Base-by-base conservation (phyloP, 2,329 filamentous ascomycete species). In the Trichoderma cornu-damae region DNA sequence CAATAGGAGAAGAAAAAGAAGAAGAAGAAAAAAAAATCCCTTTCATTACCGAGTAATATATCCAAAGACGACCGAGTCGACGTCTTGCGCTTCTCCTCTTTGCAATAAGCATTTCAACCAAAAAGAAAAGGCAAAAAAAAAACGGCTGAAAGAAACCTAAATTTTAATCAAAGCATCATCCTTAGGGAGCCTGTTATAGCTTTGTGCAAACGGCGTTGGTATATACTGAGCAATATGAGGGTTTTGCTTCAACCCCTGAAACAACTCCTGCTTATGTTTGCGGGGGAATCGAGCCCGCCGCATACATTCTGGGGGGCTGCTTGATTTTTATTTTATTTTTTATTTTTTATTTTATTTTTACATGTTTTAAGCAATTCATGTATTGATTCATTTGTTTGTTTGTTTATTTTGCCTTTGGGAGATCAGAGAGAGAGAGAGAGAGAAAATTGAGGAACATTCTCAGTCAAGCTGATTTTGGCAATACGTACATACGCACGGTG, bases 231-330 rank as follows among this genome's bases (percentile, higher is more conserved):
- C n/a, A n/a, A n/a, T n/a, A 48, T 32, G 28, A 9, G 5, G 28
- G 3, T 30, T 43, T 52, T 52, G 49, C 43, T 52, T 52, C 49
- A 52, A 40, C 37, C 37, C 37, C 49, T 52, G 49, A 34, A 18
- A 30, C 49, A 24, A 52, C 49, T 52, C 49, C 49, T 52, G 49
- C 18, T 52, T 43, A 52, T 3, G n/a, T 34, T 12, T 52, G 49
- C 49, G 49, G 49, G 38, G 38, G 34, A 34, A 30, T 30, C n/a
- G 16, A 34, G 14, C 6, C 37, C 37, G 30, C 37, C 32, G 20
- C n/a, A n/a, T n/a, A 34, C 28, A 34, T 22, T 20, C 16, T 30
- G 3, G 12, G 40, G 30, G 8, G 9, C 9, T 4, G 34, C 22
- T 34, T 22, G 14, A 20, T 8, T 5, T 11, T 12, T 54, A 24